Evolutionary conservation across 768 basidiomycete species (phyloP), one percentile per base, ranked within the genome.

Genomic region (Panaeolus cyanescens): DNA sequence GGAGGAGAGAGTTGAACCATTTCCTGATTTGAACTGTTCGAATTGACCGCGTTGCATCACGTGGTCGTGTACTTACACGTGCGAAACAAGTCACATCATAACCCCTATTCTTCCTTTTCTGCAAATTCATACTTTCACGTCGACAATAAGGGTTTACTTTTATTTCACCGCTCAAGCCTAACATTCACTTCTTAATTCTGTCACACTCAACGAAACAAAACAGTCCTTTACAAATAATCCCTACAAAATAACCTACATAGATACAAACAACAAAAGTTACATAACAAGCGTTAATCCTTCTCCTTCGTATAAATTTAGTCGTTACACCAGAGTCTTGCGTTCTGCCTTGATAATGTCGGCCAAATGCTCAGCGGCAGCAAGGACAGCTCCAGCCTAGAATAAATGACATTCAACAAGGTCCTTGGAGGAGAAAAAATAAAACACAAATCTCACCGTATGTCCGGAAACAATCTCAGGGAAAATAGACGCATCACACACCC

Each of bases 401-500:
- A 56, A 56, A n/a, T n/a, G n/a, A n/a, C n/a, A n/a, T n/a, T 12
- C 22, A 54, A 17, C 55, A 31, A 20, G 32, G n/a, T 9, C 1
- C 15, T 22, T 13, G 8, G 34, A 17, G 31, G 54, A 28, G n/a
- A 30, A 19, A 19, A 31, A n/a, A 39, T 3, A 33, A 58, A 25
- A 58, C 22, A 62, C 54, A 32, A 22, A n/a, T 70, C 79, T 63
- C 56, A 78, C 80, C 62, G 80, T 80, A 70, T 83, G 81, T 1
- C 81, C 81, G 59, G 82, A 82, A 5, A 81, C 67, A 58, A 80
- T 81, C 34, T 59, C 72, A 8, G 82, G 82, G 66, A 80, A 82
- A 5, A 80, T 72, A 34, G 80, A 81, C 19, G 81, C 81, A 70
- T 84, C 83, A 54, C 80, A 82, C 15, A 83, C 76, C 36, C 80